Percentiles rank a stretch among this genome's conserved stretches.
Conservation (phyloP, 805 yeast species). For the Cyberlindnera euphorbiae region DNA sequence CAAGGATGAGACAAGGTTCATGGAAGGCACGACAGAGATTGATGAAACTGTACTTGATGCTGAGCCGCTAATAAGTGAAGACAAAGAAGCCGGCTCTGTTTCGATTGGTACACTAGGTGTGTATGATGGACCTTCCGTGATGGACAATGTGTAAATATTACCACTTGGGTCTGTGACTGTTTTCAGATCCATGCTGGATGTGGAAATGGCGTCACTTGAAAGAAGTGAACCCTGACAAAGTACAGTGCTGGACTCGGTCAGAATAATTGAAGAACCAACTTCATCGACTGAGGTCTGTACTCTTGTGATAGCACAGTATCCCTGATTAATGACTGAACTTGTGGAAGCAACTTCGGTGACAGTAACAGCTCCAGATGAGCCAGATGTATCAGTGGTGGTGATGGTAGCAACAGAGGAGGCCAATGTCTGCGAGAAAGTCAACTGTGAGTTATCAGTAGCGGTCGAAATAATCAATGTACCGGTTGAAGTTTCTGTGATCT, state of each 20-base stretch:
- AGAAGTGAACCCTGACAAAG: slow-evolving; percentile 7
- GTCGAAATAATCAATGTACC: slow-evolving; percentile 16
- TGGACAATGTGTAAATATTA: slow-evolving; percentile 4
- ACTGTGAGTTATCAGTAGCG: slow-evolving; percentile 4
- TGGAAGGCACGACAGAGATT: too few species aligned
- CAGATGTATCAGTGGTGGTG: slow-evolving; percentile 9
- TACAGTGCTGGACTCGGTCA: slow-evolving; percentile 11
- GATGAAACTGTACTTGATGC: too few species aligned
- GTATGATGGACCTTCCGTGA: slow-evolving; percentile 4
- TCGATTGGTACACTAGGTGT: too few species aligned
- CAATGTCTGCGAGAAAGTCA: slow-evolving; percentile 4
- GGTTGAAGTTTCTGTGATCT: slow-evolving; percentile 21
- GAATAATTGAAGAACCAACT: slow-evolving; percentile 2
- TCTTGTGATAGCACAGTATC: slow-evolving; percentile 14
- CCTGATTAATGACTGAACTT: slow-evolving; percentile 12
- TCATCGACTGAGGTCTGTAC: slow-evolving; percentile 7
- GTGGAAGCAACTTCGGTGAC: slow-evolving; percentile 12
- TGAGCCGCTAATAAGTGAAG: too few species aligned
- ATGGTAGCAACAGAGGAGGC: slow-evolving; percentile 3
- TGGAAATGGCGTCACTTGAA: slow-evolving; percentile 1
- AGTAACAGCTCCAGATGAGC: slow-evolving; percentile 5
- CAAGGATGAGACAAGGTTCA: too few species aligned
- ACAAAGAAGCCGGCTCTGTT: too few species aligned
- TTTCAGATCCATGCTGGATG: slow-evolving; percentile 6
- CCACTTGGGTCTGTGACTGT: slow-evolving; percentile 13